A percentile compares a stretch with the other conserved stretches of the same genome.
Conservation (phyloP, 2,329 filamentous ascomycete genomes). For the Fusarium domesticum region DNA sequence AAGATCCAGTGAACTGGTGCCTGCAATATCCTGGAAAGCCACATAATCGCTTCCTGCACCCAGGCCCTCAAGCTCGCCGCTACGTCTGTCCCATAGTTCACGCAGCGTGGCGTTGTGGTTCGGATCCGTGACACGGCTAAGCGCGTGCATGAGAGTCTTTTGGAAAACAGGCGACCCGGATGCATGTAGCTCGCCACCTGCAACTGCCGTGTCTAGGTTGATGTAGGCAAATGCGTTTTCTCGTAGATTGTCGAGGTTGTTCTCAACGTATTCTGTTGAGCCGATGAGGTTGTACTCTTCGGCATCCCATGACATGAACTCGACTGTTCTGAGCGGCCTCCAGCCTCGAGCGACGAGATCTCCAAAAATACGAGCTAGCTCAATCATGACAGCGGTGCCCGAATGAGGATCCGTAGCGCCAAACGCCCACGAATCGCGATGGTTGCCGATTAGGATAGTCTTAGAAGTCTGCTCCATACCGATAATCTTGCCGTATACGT, state of each 20-base stretch:
- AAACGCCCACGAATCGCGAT: slow-evolving; percentile 89
- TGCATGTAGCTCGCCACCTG: slow-evolving; percentile 71
- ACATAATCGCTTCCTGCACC: slow-evolving; percentile 80
- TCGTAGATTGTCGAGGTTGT: slow-evolving; percentile 69
- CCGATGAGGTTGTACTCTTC: slow-evolving; percentile 91
- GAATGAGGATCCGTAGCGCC: slow-evolving; percentile 83
- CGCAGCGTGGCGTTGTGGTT: slow-evolving; percentile 67
- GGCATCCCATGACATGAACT: slow-evolving; percentile 96
- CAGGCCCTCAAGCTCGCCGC: slow-evolving; percentile 62
- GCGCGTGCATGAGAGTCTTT: slow-evolving; percentile 66
- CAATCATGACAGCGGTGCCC: slow-evolving; percentile 87
- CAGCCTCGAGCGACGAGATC: slow-evolving; percentile 74
- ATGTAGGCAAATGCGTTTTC: slow-evolving; percentile 80
- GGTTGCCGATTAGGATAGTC: slow-evolving; percentile 85
- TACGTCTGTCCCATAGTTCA: slow-evolving; percentile 69
- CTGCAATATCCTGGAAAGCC: slow-evolving; percentile 87
- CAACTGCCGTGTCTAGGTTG: slow-evolving; percentile 83
- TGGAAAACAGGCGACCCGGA: slow-evolving; percentile 78
- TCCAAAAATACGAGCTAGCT: slow-evolving; percentile 82
- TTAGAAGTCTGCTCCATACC: slow-evolving; percentile 84
- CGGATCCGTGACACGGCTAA: slow-evolving; percentile 74
- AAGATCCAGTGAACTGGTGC: slow-evolving; percentile 83
- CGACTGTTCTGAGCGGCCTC: slow-evolving; percentile 89
- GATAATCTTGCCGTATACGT: slow-evolving; percentile 78
- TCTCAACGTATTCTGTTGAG: slow-evolving; percentile 92